A percentile compares a stretch with the other conserved stretches of the same genome.
phyloP scores from a whole-genome alignment of 2,329 filamentous ascomycete species.

The Nemania serpens region DNA sequence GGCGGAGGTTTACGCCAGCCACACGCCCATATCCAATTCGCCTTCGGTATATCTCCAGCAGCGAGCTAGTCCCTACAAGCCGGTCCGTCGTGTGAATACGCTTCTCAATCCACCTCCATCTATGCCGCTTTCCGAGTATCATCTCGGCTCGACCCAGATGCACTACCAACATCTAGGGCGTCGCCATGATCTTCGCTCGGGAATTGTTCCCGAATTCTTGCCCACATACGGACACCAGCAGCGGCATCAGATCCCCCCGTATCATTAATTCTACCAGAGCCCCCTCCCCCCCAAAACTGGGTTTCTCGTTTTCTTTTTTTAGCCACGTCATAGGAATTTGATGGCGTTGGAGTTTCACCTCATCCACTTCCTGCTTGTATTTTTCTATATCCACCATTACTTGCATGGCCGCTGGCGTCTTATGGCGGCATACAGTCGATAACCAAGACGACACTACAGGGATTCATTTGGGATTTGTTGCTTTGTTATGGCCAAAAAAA shows the following conservation, averaged over 20 bases:
- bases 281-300: too few species aligned
- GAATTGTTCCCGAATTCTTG: constrained; percentile 69
- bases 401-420: constrained; percentile 40
- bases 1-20: constrained; percentile 64
- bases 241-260: constrained; percentile 30
- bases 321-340: not conserved
- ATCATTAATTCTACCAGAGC: constrained; percentile 17
- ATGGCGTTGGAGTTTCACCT: not conserved
- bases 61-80: constrained; percentile 88
- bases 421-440: constrained; percentile 34
- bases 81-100: constrained; percentile 85
- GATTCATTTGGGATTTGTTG: constrained; percentile 27
- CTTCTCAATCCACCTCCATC: constrained; percentile 88
- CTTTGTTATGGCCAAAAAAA: constrained; percentile 16
- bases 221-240: constrained; percentile 28
- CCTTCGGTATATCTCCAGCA: constrained; percentile 87
- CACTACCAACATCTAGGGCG: constrained; percentile 80
- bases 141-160: constrained; percentile 74
- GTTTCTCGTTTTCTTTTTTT: not conserved
- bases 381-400: constrained; percentile 27
- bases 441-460: constrained; percentile 30
- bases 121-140: constrained; percentile 75
- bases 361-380: constrained; percentile 12
- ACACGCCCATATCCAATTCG: constrained; percentile 75
- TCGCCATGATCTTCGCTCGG: constrained; percentile 68